phyloP scores from a whole-genome alignment of 164 flowering plant species.

The Aristolochia fimbriata region DNA sequence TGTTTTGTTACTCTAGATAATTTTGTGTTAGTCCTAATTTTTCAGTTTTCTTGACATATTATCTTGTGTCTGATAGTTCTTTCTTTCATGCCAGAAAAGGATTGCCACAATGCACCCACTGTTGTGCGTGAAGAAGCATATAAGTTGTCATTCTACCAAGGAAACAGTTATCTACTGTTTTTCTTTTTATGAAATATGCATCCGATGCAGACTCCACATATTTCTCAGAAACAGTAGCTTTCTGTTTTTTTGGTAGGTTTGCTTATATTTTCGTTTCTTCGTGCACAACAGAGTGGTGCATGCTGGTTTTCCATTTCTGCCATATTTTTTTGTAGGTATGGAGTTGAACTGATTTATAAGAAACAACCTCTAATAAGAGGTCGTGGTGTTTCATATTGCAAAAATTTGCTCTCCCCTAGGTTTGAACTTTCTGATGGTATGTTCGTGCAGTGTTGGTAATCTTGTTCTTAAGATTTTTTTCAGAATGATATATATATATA shows the following conservation, averaged over 20 bases:
- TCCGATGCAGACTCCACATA: neutral
- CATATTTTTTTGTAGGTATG: constrained; percentile 47
- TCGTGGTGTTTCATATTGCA: constrained; percentile 98
- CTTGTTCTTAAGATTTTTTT: neutral
- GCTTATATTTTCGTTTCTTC: constrained; percentile 28
- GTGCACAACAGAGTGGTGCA: constrained; percentile 37
- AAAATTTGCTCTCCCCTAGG: constrained; percentile 95
- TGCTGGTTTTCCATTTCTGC: constrained; percentile 34
- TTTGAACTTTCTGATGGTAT: constrained; percentile 86
- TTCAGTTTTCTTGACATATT: neutral
- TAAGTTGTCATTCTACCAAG: constrained; percentile 23
- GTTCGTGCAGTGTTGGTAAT: neutral
- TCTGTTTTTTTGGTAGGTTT: constrained; percentile 20
- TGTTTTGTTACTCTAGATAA: neutral
- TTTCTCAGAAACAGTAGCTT: constrained; percentile 19
- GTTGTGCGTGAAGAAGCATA: constrained; percentile 39
- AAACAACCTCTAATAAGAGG: constrained; percentile 83
- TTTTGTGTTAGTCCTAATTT: neutral
- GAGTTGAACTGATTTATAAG: constrained; percentile 70
- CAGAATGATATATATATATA: neutral
- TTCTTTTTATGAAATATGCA: constrained; percentile 10
- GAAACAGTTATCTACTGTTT: constrained; percentile 20
- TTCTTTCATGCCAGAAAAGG: constrained; percentile 23
- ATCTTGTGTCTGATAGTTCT: constrained; percentile 4
- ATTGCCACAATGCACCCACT: constrained; percentile 31